Base-by-base conservation (phyloP, 2,329 filamentous ascomycete genomes). In the Diaporthe velutina region DNA sequence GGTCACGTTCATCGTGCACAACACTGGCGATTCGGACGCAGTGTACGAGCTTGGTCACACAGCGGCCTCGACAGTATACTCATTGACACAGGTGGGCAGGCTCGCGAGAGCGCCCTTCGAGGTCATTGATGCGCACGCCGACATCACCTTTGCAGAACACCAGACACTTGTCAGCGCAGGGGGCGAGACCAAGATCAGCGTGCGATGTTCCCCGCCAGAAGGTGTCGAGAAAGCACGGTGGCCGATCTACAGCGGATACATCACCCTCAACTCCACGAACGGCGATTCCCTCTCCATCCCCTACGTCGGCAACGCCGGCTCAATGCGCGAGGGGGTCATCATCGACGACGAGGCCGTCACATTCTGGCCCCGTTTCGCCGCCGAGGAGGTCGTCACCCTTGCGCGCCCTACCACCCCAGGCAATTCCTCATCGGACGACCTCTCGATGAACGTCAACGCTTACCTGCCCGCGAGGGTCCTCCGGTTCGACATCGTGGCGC, bases 251-350 rank as follows among this genome's bases (percentile, higher is more conserved):
- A 60, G 33, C 55, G 55, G 55, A 25, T 60, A 60, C 33, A 40
- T 60, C 33, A 60, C 55, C 7, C 55, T 60, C 55, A 60, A 60
- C 55, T 60, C 55, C 9, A 60, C 33, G 2, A 60, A 60, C 55
- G 55, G 55, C 33, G 33, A 60, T 15, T 5, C 33, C 33, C 33
- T 60, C 33, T 60, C 55, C 33, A 40, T 60, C 33, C 55, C 55
- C 22, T 60, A 60, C 19, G 55, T 60, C 33, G 55, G 55, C 10
- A 60, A 60, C 33, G 55, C 55, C 55, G 55, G 55, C 33, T 60
- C 55, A 8, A 60, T 60, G 55, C 55, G 55, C 4, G 55, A 60
- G 33, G 55, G 33, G 12, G 22, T 40, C 22, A 60, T 60, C 55
- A 60, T 60, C 33, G 33, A 60, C 1, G 33, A 40, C 22, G 33